Base-by-base conservation (phyloP, 2,329 filamentous ascomycete genomes). In the Cladobotryum protrusum region DNA sequence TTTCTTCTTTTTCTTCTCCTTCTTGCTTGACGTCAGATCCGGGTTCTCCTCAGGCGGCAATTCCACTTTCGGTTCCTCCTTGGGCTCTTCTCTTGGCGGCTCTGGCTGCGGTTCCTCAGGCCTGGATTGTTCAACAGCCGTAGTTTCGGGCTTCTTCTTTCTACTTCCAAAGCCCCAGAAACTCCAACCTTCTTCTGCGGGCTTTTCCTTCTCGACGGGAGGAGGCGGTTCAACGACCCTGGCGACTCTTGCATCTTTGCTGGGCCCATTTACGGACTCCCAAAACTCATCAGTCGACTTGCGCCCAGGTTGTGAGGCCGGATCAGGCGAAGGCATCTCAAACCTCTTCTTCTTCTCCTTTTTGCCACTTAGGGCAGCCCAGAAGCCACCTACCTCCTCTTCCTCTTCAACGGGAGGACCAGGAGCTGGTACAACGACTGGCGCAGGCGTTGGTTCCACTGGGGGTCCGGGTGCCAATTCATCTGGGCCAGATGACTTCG, bases 301-400 rank as follows among this genome's bases (percentile, higher is more conserved):
- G 24, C 45, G 43, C 34, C 49, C 47, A 9, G 40, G 14, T 17
- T 43, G 45, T 12, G 47, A 34, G 35, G 33, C 17, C 34, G 33
- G 42, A 24, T 48, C 42, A 8, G 35, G 40, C n/a, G 35, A 33
- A 15, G 47, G 7, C 8, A 18, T 34, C n/a, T 37, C 43, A 12
- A 34, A 41, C 5, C 15, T 45, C 41, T 44, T 50, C 43, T 20
- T 41, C 13, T 35, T 48, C 13, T 36, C 39, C 35, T 40, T 49
- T 15, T 49, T 50, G 19, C 37, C 52, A 35, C 58, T 59, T 55
- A 19, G 49, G 2, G 52, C 53, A 34, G 44, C 58, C 63, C 63
- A 66, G 44, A 63, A 56, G 11, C 63, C 61, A 17, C 61, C 57
- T 3, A 40, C 50, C 5, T 62, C 57, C n/a, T 56, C 50, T 45